Conservation (phyloP, 768 basidiomycete genomes). For the Lenzites betulinus region DNA sequence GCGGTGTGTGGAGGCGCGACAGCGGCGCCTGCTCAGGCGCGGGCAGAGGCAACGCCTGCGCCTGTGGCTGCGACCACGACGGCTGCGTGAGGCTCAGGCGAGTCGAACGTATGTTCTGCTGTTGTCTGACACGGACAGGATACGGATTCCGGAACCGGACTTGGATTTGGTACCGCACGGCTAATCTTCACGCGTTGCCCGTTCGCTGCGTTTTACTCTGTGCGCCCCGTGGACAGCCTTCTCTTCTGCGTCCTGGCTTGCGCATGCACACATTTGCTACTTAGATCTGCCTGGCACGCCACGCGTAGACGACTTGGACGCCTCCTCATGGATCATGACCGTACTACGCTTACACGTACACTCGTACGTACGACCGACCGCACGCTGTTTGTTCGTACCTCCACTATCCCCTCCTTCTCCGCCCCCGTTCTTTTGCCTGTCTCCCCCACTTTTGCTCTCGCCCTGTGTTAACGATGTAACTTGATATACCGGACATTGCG, state of each 20-base stretch:
- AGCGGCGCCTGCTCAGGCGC: not conserved
- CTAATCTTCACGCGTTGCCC: not conserved
- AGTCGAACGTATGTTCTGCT: not conserved
- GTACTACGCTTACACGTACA: not conserved
- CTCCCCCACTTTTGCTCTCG: not conserved
- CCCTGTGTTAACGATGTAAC: not conserved
- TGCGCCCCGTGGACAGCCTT: not conserved
- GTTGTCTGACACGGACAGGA: not conserved
- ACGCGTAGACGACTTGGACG: constrained; percentile 18
- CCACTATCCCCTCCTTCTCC: not conserved
- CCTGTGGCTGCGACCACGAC: not conserved
- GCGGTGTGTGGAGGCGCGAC: constrained; percentile 26
- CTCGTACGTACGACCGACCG: not conserved
- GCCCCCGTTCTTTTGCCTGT: not conserved
- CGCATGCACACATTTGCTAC: constrained; percentile 2
- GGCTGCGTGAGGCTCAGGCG: not conserved
- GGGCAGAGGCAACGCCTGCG: not conserved
- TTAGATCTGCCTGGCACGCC: not conserved
- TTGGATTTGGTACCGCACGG: not conserved
- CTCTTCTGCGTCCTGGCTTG: constrained; percentile 16
- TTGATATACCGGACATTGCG: constrained; percentile 13
- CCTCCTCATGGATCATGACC: not conserved
- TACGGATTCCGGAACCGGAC: constrained; percentile 1
- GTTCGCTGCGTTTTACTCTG: not conserved
- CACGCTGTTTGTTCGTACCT: not conserved